Base-by-base conservation (phyloP, 2,329 filamentous ascomycete genomes). In the Botrytis paeoniae region DNA sequence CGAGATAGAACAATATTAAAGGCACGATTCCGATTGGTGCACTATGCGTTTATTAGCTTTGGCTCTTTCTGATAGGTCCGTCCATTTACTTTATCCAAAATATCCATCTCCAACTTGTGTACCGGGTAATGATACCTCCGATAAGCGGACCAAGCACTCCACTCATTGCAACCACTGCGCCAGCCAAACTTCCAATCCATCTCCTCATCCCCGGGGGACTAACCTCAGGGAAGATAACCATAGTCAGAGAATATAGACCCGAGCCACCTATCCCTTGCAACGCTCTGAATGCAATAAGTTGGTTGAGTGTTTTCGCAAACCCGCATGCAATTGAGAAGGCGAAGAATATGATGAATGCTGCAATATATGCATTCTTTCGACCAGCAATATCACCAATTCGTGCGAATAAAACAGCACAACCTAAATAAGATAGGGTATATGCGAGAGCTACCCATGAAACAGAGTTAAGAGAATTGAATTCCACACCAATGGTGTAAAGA, bases 301-400 rank as follows among this genome's bases (percentile, higher is more conserved):
- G 83, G 12, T 79, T 76, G 61, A 88, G 75, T 32, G 73, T 83
- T 66, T 81, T 76, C 10, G 85, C 80, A 73, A 85, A 85, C 1
- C 85, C 88, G 76, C 88, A 89, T 4, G 82, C 88, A 3, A 89
- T 77, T 0, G 88, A 90, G 76, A 89, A 89, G 43, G 79, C 82
- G 70, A 89, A 82, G 75, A 90, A 90, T 29, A 89, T 78, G 59
- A 86, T 69, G 75, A 86, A 88, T 43, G 86, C 69, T 37, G 35
- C 35, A 14, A 59, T n/a, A 45, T 35, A 72, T 20, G 73, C 72
- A 70, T 59, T 74, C 48, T 73, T 48, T 22, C 73, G 70, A 37
- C 73, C 73, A 37, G 62, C 18, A 20, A 74, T 69, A 59, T 75
- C 74, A 18, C 86, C 86, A 22, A 87, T 77, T 32, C 86, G 84